Evolutionary conservation across 768 basidiomycete genomes (phyloP), one percentile per base, ranked within the genome.

Genomic region (Lactifluus hygrophoroides): DNA sequence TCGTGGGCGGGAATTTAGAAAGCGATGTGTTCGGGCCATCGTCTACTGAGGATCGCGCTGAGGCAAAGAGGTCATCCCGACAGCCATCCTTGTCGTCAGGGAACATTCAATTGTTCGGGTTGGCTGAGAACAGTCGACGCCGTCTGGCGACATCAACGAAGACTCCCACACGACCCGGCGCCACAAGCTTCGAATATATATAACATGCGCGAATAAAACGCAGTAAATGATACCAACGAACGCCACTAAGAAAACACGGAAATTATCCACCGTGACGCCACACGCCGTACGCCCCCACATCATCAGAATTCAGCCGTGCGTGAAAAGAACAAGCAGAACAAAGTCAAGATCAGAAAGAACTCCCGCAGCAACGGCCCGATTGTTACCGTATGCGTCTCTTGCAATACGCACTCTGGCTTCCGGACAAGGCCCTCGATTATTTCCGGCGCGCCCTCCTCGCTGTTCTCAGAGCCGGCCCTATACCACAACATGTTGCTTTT

Each of bases 401-500:
- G 66, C 63, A 75, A 55, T 68, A 17, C 46, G 53, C 57, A 42
- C 38, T 4, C 55, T 65, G 67, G 67, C 51, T 71, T 37, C 60
- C 50, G 16, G 60, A 64, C 52, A 47, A 47, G 21, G 57, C 56
- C 25, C 17, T 65, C 28, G 58, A 57, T 37, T 63, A 58, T 44
- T 71, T 72, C 11, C 75, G 75, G 19, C 73, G 78, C 56, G 68
- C 82, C 17, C 68, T 93, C 25, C 76, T 94, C 46, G 73, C 72
- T 58, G 72, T 93, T 19, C 79, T 99, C 45, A 75, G 86, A 0
- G 76, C 87, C 2, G 94, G 94, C 0, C 94, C 95, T 0, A 78
- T 94, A 9, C 96, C 96, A 0, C 71, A 75, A 43, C 96, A 99
- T 74, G 80, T 98, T 28, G 94, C 89, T 2, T 94, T 99, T 69